Base-by-base conservation (phyloP, 148 eudicot species). In the Oxyria digyna region DNA sequence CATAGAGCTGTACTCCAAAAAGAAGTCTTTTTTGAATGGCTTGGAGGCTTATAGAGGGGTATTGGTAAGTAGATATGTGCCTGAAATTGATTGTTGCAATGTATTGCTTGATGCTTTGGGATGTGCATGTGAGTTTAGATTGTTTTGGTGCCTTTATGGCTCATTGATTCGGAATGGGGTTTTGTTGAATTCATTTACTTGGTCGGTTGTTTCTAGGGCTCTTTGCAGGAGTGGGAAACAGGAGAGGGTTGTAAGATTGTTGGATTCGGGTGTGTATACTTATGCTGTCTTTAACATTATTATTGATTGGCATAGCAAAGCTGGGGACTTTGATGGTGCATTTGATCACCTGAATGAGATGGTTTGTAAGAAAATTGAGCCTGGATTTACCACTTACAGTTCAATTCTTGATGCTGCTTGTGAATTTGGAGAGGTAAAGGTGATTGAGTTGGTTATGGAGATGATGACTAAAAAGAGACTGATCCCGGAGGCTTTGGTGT, bases 351-450 rank as follows among this genome's bases (percentile, higher is more conserved):
- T 93, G 2, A 69, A 79, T 67, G 78, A 79, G 73, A 85, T 86
- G 90, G 72, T 67, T 26, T 48, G 67, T 62, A 78, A 76, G 67
- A 74, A 78, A 31, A 67, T 87, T 17, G 79, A 83, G 48, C 82
- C 90, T 0, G 81, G 88, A 54, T 87, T 89, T 75, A 31, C 73
- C 67, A 81, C 86, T 43, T 93, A 83, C 75, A 78, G 89, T 64
- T 86, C 87, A 20, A 78, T 93, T 73, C 88, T 89, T 54, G 85
- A 93, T 68, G 87, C 89, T 27, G 95, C 90, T 62, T 93, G 95
- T 75, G 77, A 74, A 50, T 74, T 73, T 79, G 76, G 79, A 42
- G 69, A 89, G 71, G 27, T 17, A 12, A 59, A 78, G 45, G 81
- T 80, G 72, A 69, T 78, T 33, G 83, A 85, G 31, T 75, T 17